Evolutionary conservation across 2,329 filamentous ascomycete genomes (phyloP), one percentile per base, ranked within the genome.

Genomic region (Colletotrichum musicola): DNA sequence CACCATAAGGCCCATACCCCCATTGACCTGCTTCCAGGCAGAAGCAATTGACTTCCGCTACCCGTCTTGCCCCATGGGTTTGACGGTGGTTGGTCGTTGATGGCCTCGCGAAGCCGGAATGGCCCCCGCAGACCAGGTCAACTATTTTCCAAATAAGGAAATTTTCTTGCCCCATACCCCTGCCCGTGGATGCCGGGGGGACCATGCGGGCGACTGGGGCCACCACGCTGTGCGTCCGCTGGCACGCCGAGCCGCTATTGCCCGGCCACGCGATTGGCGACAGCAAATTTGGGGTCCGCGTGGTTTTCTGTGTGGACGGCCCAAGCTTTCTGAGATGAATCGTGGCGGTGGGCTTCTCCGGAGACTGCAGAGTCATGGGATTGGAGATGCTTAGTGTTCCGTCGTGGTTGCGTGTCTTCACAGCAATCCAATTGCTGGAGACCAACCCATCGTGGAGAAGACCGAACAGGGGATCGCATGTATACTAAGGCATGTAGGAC

Each of bases 101-200:
- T 58, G 22, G 18, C 22, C 20, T 30, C 35, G 55, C 14, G 22
- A n/a, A 58, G 20, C 18, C 14, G 22, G 20, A 30, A 20, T 18
- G 16, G 12, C 51, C 56, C 42, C 62, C 65, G 13, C 58, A 55
- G 20, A 14, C 25, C 14, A 58, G 49, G 10, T 22, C 35, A 55
- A 46, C 66, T 69, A 66, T 66, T 69, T 61, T 61, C 66, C 63
- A 40, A 65, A 66, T 51, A 57, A 13, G 56, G 66, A 35, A 69
- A 66, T 66, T 66, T 63, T 57, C 27, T 40, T 35, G 30, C 30
- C 30, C 30, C 30, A 35, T 9, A 35, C 30, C 30, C n/a, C n/a
- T 46, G 55, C 27, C 18, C 38, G 20, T 14, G 25, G 22, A 22
- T 42, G 40, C 64, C 44, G 42, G 62, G 65, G 27, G 40, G 40